Base-by-base conservation (phyloP, 75 land plant genomes). In the Gnetum montanum region DNA sequence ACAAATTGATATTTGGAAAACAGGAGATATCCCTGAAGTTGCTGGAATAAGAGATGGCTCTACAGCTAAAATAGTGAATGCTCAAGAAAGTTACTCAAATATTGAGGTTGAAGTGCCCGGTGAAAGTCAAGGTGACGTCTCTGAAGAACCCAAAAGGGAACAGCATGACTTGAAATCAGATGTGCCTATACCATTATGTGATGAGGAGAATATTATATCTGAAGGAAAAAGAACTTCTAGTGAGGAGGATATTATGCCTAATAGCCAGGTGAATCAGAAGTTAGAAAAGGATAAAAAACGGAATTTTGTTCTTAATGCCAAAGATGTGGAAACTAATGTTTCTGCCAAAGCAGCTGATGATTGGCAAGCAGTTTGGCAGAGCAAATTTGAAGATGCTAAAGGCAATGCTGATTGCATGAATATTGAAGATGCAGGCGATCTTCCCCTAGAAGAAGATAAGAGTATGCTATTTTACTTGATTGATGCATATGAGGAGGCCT, bases 401-500 rank as follows among this genome's bases (percentile, higher is more conserved):
- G n/a, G n/a, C n/a, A 19, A 11, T 25, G 59, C 46, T 31, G 64
- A 38, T 11, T 71, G 63, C 31, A 6, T 11, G 16, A 35, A 46
- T 44, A n/a, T 18, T 41, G 63, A 64, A 26, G 87, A 66, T 27
- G 70, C 63, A 5, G 38, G 62, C 29, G 81, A 70, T 31, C 66
- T 86, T 59, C 71, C 61, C 25, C 29, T 84, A 60, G 82, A 95
- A 25, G 49, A 62, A 2, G 79, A 81, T 65, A 91, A 91, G 5
- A 73, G 76, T 3, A 62, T 95, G 34, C 78, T 74, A 11, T 95
- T 95, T 55, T 86, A 83, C 49, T 60, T 95, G 2, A 55, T 95
- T 63, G 99, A 90, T 79, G 92, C 91, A 0, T 68, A 95, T 59
- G 99, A 95, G 62, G 91, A 95, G 61, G 49, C 75, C 31, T 82